Evolutionary conservation across 2,329 filamentous ascomycete genomes (phyloP).

Genomic region (Diplodia corticola): DNA sequence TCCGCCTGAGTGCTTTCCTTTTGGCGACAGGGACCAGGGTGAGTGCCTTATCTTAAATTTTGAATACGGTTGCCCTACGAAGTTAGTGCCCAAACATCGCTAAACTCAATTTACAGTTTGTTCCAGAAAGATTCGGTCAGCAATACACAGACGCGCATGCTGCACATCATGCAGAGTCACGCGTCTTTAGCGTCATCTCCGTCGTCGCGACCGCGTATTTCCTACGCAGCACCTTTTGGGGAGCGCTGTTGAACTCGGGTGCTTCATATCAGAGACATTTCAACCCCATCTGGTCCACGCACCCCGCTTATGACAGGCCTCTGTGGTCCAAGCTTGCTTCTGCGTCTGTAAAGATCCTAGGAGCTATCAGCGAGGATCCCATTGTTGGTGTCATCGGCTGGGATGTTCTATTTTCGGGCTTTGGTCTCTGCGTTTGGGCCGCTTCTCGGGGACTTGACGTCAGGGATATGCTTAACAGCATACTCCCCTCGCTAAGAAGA

Average conservation of each 20-base stretch:
- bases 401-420: slow-evolving; percentile 59
- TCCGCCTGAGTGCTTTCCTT: slow-evolving; percentile 34
- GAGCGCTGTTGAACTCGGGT: slow-evolving; percentile 51
- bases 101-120: slow-evolving; percentile 30
- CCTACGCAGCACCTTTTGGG: slow-evolving; percentile 37
- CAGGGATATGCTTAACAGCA: slow-evolving; percentile 49
- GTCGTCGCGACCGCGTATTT: slow-evolving; percentile 38
- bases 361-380: slow-evolving; percentile 58
- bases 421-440: slow-evolving; percentile 60
- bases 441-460: slow-evolving; percentile 55
- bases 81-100: background rate
- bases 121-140: slow-evolving; percentile 53
- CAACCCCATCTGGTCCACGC: slow-evolving; percentile 38
- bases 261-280: slow-evolving; percentile 43
- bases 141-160: slow-evolving; percentile 44
- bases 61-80: background rate
- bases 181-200: slow-evolving; percentile 26
- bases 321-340: slow-evolving; percentile 31
- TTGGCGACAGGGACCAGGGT: slow-evolving; percentile 40
- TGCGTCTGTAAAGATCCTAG: slow-evolving; percentile 50
- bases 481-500: slow-evolving; percentile 26
- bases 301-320: slow-evolving; percentile 50
- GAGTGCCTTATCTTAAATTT: background rate
- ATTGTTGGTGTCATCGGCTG: slow-evolving; percentile 58
- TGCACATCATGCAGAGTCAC: slow-evolving; percentile 44